These are phyloP conservation scores for Cicer bijugum DNA, from an alignment of 306 rosid genomes.

Conservation along the genomic window DNA sequence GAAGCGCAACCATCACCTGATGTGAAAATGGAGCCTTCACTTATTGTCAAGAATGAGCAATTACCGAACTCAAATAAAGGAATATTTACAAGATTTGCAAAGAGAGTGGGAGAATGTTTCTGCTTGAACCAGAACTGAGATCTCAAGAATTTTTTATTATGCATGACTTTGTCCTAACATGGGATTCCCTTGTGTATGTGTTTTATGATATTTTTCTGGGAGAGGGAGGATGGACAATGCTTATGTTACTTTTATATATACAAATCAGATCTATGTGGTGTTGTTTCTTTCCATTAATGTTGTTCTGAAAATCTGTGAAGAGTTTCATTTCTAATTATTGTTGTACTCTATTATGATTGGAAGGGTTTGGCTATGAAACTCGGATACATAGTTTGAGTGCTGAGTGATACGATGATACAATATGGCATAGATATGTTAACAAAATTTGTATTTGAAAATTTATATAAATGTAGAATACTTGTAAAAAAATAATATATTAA, in stretches of 20 bases:
- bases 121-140: constrained; percentile 1
- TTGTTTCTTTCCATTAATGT: neutral
- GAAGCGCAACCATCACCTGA: neutral
- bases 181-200: constrained; percentile 2
- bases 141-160: neutral
- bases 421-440: too few relatives aligned
- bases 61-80: neutral
- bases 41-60: neutral
- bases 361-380: too few relatives aligned
- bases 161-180: neutral
- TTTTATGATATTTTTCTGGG: neutral
- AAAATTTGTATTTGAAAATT: too few relatives aligned
- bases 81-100: neutral
- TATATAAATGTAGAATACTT: too few relatives aligned
- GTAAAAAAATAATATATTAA: too few relatives aligned
- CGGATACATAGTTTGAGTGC: too few relatives aligned
- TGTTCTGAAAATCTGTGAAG: neutral
- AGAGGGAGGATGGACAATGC: neutral
- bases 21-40: neutral
- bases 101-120: constrained; percentile 3
- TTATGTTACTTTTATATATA: too few relatives aligned
- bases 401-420: too few relatives aligned
- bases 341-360: neutral
- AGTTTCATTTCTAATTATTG: neutral
- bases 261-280: neutral